Base-by-base conservation (phyloP, 1,139 yeast genomes). In the Arxiozyma telluris region DNA sequence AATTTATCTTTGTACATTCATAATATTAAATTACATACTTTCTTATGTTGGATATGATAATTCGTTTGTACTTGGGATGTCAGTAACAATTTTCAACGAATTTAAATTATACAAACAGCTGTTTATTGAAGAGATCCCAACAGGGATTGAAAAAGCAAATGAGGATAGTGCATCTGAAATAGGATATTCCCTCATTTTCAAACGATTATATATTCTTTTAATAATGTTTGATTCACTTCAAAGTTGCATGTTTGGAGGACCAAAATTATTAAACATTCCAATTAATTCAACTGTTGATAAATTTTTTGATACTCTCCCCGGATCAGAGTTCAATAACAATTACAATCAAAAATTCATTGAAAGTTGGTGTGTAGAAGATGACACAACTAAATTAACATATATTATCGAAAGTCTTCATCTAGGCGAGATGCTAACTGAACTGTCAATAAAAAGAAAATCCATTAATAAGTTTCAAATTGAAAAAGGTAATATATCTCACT, bases 81-180 rank as follows among this genome's bases (percentile, higher is more conserved):
- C 85, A 1, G 73, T 77, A 15, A 73, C 84, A 1, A 73, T 82
- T 12, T 79, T 84, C 63, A 80, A 81, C 64, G 89, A 83, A 61
- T 78, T 80, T 65, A 77, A 76, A 57, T 71, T 83, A 4, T 70
- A 74, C 63, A 79, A 77, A 47, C 55, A 65, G 12, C 61, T 72
- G 42, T 58, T 71, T 55, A 57, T 56, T 64, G 57, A 73, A 73
- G 60, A 59, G 22, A 56, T 34, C 41, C 30, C 34, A 3, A 53
- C 50, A 18, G 53, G 51, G 9, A 51, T 44, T 44, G 47, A 54
- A 15, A 44, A 45, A 17, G 48, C 48, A 12, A 57, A 54, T 15
- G 45, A 53, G 6, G 50, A 47, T 27, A 54, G 50, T 11, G 61
- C 59, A 23, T 68, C 70, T 54, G 64, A 61, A 53, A 80, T 76